phyloP scores from a whole-genome alignment of 768 basidiomycete species.

The Pleurotus cornucopiae region DNA sequence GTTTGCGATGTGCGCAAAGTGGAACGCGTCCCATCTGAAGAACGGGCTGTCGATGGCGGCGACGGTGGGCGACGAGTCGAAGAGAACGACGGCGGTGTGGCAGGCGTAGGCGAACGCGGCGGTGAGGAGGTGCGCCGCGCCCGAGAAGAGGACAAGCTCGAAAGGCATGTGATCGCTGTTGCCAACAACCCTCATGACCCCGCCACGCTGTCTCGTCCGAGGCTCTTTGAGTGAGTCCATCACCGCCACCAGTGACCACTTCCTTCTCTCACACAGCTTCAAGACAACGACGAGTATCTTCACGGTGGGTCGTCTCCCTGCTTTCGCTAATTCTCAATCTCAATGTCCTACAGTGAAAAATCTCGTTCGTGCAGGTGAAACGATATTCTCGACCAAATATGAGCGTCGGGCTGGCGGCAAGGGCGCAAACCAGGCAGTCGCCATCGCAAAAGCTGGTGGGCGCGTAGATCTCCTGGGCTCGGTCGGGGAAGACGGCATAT shows the following conservation, averaged over 20 bases:
- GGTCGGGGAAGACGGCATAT: constrained; percentile 48
- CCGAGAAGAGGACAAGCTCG: background rate
- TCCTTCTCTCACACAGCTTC: background rate
- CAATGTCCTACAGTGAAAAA: constrained; percentile 34
- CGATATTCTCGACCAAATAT: constrained; percentile 47
- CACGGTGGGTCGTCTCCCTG: constrained; percentile 30
- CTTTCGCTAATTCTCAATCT: too few species aligned
- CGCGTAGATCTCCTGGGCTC: constrained; percentile 45
- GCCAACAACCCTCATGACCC: background rate
- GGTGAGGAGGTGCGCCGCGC: background rate
- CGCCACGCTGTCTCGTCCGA: constrained; percentile 31
- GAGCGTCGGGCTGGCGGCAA: constrained; percentile 55
- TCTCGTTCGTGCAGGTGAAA: constrained; percentile 55
- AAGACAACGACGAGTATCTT: constrained; percentile 59
- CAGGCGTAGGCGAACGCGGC: background rate
- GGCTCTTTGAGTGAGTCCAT: constrained; percentile 48
- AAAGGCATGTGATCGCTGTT: background rate
- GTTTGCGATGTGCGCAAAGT: constrained; percentile 69
- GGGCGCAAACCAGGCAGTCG: constrained; percentile 62
- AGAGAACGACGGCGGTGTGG: constrained; percentile 10
- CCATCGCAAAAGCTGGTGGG: constrained; percentile 49
- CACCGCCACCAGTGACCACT: background rate
- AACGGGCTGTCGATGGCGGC: constrained; percentile 12
- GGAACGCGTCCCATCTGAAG: constrained; percentile 81
- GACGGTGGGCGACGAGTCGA: constrained; percentile 34